Evolutionary conservation across 306 rosid genomes (phyloP).

Genomic region (Fagus sylvatica): DNA sequence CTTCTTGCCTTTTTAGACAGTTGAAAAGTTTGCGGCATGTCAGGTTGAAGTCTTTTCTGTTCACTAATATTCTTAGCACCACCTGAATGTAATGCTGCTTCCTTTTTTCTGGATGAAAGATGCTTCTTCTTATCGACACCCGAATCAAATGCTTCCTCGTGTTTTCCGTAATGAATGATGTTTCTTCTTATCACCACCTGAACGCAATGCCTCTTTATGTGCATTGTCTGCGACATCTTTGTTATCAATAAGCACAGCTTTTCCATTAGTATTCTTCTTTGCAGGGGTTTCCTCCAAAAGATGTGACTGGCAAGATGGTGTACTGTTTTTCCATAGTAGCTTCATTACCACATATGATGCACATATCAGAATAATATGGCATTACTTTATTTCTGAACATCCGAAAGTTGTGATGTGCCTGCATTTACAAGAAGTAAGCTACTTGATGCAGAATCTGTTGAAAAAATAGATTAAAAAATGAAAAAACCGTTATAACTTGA

Average conservation of each 20-base stretch:
- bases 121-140: not conserved
- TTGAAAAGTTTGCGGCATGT: constrained; percentile 19
- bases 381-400: constrained; percentile 42
- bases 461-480: not conserved
- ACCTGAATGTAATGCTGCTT: not conserved
- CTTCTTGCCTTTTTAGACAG: constrained; percentile 36
- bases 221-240: not conserved
- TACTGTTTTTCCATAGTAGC: constrained; percentile 8
- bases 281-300: constrained; percentile 19
- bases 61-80: constrained; percentile 26
- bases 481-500: constrained; percentile 36
- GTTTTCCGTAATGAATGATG: not conserved
- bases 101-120: constrained; percentile 4
- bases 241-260: constrained; percentile 17
- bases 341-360: constrained; percentile 48
- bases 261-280: constrained; percentile 21
- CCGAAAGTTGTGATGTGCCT: constrained; percentile 51
- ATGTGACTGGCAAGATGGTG: constrained; percentile 26
- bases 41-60: constrained; percentile 30
- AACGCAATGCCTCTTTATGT: constrained; percentile 18
- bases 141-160: constrained; percentile 1
- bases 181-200: constrained; percentile 17
- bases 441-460: constrained; percentile 8
- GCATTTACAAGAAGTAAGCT: constrained; percentile 16
- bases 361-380: constrained; percentile 48